phyloP scores from a whole-genome alignment of 2,329 filamentous ascomycete genomes.

The Calonectria honghensis region DNA sequence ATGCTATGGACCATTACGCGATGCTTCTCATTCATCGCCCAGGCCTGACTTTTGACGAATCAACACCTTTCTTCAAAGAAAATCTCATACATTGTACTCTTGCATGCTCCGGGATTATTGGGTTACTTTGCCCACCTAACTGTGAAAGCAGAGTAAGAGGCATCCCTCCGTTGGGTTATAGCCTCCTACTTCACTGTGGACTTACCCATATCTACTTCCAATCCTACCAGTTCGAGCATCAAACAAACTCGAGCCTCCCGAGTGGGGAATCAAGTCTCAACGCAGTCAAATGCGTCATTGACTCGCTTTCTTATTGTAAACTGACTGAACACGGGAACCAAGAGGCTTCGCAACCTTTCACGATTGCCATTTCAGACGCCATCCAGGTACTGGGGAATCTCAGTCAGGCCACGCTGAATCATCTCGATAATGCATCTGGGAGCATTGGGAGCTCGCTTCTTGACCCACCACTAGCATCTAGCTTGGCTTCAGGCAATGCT shows the following conservation, averaged over 20 bases:
- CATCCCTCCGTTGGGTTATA: not conserved
- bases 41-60: conserved; percentile 5
- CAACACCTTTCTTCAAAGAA: not conserved
- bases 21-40: conserved; percentile 18
- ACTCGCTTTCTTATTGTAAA: not conserved
- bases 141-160: not conserved
- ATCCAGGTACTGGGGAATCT: not conserved
- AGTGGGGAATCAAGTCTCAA: not conserved
- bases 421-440: too few relatives aligned
- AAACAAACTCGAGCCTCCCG: not conserved
- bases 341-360: not conserved
- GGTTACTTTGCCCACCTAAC: not conserved
- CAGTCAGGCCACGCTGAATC: not conserved
- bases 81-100: not conserved
- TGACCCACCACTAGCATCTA: not conserved
- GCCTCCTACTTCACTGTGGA: conserved; percentile 1
- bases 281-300: not conserved
- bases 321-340: not conserved
- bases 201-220: not conserved
- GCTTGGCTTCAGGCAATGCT: not conserved
- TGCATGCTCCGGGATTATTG: not conserved
- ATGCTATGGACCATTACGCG: not conserved
- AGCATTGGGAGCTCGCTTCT: not conserved
- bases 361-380: not conserved
- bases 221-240: not conserved